Percentiles rank a stretch among this genome's conserved stretches.
Conservation (phyloP, 2,329 filamentous ascomycete species). For the Neocatenulostroma microsporum region DNA sequence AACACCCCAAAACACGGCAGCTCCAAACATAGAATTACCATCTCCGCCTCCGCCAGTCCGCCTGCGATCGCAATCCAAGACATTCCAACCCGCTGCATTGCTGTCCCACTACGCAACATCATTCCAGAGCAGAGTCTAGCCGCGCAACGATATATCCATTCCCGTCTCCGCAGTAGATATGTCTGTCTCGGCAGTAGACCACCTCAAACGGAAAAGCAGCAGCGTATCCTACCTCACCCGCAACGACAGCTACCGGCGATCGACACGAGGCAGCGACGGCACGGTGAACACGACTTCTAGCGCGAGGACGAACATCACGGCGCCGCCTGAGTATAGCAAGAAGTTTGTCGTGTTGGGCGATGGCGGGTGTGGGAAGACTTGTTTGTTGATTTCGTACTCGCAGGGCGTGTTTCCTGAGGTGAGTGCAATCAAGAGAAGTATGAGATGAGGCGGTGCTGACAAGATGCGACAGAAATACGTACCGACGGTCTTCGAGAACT, state of each 20-base stretch:
- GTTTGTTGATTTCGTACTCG: conserved; percentile 95
- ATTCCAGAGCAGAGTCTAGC: conserved; percentile 1
- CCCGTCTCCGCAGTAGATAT: conserved; percentile 35
- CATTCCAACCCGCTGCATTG: too few species aligned
- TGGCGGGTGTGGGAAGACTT: conserved; percentile 97
- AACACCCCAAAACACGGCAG: too few species aligned
- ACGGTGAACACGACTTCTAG: conserved; percentile 76
- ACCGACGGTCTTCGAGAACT: conserved; percentile 98
- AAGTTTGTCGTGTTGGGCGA: conserved; percentile 99
- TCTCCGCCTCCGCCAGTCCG: too few species aligned
- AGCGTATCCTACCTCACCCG: conserved; percentile 27
- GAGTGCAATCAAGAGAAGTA: conserved; percentile 26
- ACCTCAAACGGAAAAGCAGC: conserved; percentile 50
- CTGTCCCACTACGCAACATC: too few species aligned
- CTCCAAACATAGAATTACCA: too few species aligned
- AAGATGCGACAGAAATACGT: conserved; percentile 84
- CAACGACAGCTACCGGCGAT: conserved; percentile 33
- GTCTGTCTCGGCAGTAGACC: conserved; percentile 36
- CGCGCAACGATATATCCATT: conserved; percentile 15
- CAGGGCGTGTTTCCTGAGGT: conserved; percentile 99
- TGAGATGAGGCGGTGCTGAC: conserved; percentile 15
- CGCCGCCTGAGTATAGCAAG: conserved; percentile 90
- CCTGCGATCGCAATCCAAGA: too few species aligned
- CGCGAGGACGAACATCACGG: conserved; percentile 75
- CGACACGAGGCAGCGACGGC: conserved; percentile 61